Evolutionary conservation across 768 basidiomycete species (phyloP), one percentile per base, ranked within the genome.

Genomic region (Lactarius psammicola): DNA sequence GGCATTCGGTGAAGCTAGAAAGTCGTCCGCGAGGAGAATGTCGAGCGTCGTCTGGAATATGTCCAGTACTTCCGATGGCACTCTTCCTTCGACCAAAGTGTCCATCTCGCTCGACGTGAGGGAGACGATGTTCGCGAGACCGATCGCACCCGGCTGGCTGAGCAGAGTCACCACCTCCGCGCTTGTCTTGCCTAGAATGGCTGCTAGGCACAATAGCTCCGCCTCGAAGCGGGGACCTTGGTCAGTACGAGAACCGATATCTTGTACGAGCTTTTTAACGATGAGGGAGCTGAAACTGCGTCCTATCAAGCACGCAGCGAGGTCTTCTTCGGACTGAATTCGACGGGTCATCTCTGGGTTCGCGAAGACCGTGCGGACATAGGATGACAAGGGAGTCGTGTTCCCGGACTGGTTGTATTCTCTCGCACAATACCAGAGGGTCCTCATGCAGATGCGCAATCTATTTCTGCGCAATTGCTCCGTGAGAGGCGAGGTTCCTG

Each of bases 401-500:
- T 40, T 1, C 38, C 15, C 38, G 6, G 10, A 4, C 4, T 11
- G 3, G 2, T 49, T 51, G 26, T 51, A 51, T 51, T 51, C 49
- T 51, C 11, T 26, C 26, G 49, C 44, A 4, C 42, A 63, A 56
- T 51, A 63, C 62, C 62, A 63, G 20, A 63, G 44, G 23, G 42
- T 51, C 44, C 34, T 56, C 31, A 63, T 17, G 56, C 62, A 63
- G 26, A 51, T 4, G 5, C 49, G 49, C 23, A 51, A 13, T 51
- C 49, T 15, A 13, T 26, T 51, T 26, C 13, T 51, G 2, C 49
- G 49, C 23, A 15, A 51, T 26, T 51, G 23, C 15, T 56, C 62
- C 10, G 20, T 33, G 10, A 63, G 56, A 3, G 56, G 56, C 18
- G 62, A 63, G 10, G 26, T 28, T 2, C 55, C 62, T 18, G 33